phyloP scores from a whole-genome alignment of 2,329 filamentous ascomycete species.

The Cladosporium sp. region DNA sequence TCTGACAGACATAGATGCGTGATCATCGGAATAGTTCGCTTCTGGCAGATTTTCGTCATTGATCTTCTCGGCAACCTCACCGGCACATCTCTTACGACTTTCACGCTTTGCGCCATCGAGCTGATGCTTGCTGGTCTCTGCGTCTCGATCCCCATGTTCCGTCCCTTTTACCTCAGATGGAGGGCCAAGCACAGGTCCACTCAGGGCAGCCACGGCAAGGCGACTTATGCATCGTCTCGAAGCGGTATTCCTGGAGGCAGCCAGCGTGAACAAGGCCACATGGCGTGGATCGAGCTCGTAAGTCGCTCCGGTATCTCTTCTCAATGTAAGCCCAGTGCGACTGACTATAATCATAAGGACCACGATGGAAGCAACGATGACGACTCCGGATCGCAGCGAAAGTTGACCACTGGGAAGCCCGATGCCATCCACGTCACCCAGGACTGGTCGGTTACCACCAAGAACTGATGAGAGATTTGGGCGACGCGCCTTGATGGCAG shows the following conservation, averaged over 20 bases:
- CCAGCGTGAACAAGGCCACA: constrained; percentile 1
- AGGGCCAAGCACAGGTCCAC: constrained; percentile 2
- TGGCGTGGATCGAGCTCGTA: constrained; percentile 9
- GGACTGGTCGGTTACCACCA: constrained; percentile 1
- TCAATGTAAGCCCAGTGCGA: too few relatives aligned
- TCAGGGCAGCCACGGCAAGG: not conserved
- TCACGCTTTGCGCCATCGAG: constrained; percentile 10
- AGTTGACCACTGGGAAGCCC: constrained; percentile 2
- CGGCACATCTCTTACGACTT: constrained; percentile 7
- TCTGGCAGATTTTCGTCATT: constrained; percentile 9
- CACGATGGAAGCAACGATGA: not conserved
- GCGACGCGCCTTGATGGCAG: too few relatives aligned
- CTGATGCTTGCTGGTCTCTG: constrained; percentile 8
- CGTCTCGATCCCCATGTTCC: constrained; percentile 6
- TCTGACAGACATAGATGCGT: constrained; percentile 1
- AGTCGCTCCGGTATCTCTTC: not conserved
- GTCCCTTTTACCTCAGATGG: constrained; percentile 11
- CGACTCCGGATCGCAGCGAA: constrained; percentile 4
- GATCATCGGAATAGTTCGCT: constrained; percentile 9
- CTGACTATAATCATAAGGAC: not conserved
- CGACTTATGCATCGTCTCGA: not conserved
- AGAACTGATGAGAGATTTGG: too few relatives aligned
- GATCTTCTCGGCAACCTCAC: constrained; percentile 4
- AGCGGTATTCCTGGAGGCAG: not conserved
- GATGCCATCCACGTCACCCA: constrained; percentile 3